phyloP scores from a whole-genome alignment of 2,329 filamentous ascomycete species.

The Aquanectria penicillioides region DNA sequence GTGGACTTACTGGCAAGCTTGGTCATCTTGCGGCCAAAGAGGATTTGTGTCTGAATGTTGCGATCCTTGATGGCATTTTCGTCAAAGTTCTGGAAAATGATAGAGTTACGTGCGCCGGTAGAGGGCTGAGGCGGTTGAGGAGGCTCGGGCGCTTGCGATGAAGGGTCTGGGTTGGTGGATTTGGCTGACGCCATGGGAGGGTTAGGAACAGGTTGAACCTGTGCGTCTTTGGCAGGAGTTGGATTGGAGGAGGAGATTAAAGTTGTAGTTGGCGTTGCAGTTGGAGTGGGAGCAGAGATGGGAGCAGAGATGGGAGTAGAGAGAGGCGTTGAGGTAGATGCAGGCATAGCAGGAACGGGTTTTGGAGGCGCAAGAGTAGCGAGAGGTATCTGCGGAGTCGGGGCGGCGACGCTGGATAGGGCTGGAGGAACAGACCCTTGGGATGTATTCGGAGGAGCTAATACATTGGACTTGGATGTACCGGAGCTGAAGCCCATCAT shows the following conservation, averaged over 20 bases:
- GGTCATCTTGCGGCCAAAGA: constrained; percentile 68
- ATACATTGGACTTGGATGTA: constrained; percentile 52
- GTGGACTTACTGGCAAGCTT: constrained; percentile 62
- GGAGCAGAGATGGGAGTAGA: too few species aligned
- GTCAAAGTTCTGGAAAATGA: constrained; percentile 70
- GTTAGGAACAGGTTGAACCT: constrained; percentile 23
- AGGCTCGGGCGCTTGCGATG: constrained; percentile 31
- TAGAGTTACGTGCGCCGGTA: constrained; percentile 64
- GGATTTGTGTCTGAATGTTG: constrained; percentile 65
- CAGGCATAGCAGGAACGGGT: constrained; percentile 8
- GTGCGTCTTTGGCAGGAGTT: not conserved
- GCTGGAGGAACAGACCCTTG: constrained; percentile 40
- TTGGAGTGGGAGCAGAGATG: not conserved
- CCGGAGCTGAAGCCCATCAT: constrained; percentile 37
- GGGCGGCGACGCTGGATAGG: constrained; percentile 29
- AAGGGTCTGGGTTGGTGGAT: constrained; percentile 19
- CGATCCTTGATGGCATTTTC: constrained; percentile 66
- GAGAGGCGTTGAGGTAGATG: not conserved
- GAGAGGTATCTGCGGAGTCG: constrained; percentile 20
- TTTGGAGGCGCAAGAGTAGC: constrained; percentile 6
- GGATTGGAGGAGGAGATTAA: not conserved
- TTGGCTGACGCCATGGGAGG: not conserved
- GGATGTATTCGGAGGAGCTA: constrained; percentile 56
- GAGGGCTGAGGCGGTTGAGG: constrained; percentile 39
- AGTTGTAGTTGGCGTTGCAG: too few species aligned